Evolutionary conservation across 306 rosid species (phyloP), one percentile per base, ranked within the genome.

Genomic region (Lotus japonicus): DNA sequence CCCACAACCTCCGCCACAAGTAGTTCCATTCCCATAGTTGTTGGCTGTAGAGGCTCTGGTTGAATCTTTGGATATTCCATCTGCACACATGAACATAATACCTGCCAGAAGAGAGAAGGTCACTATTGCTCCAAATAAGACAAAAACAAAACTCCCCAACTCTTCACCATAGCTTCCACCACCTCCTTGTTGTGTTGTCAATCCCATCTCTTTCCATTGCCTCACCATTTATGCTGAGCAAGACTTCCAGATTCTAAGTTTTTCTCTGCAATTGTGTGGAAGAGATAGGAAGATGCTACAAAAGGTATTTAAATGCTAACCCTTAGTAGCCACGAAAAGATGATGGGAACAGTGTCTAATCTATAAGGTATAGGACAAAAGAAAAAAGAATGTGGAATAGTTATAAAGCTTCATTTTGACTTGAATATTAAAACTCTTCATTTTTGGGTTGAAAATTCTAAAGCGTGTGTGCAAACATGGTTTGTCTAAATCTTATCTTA

Each of bases 51-150:
- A 68, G 71, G 63, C 57, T 65, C 71, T 87, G 28, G 19, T 39
- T 4, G 79, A n/a, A 33, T 72, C 76, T 41, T 80, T 84, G 58
- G 96, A 23, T 2, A 75, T 73, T 42, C 90, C 87, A 56, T 86
- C 96, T 52, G 95, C 81, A 65, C 96, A 89, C 63, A 80, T 73
- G 79, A 92, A 82, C 41, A 92, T 66, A 51, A 78, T 43, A 3
- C 84, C 83, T 1, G 86, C 61, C 56, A 92, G 48, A 33, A 92
- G 63, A 13, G 72, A 74, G 0, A 85, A 51, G 5, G 67, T 80
- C 11, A 82, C 43, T 19, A 87, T 50, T 33, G 75, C 80, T 56
- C 72, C 82, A 72, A 81, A 86, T 14, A 92, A 41, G 57, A 76
- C 51, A 38, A 75, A 51, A 73, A 78, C 64, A 13, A 68, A 13